Evolutionary conservation across 2,329 filamentous ascomycete species (phyloP), one percentile per base, ranked within the genome.

Genomic region (Penicillium glabrum): DNA sequence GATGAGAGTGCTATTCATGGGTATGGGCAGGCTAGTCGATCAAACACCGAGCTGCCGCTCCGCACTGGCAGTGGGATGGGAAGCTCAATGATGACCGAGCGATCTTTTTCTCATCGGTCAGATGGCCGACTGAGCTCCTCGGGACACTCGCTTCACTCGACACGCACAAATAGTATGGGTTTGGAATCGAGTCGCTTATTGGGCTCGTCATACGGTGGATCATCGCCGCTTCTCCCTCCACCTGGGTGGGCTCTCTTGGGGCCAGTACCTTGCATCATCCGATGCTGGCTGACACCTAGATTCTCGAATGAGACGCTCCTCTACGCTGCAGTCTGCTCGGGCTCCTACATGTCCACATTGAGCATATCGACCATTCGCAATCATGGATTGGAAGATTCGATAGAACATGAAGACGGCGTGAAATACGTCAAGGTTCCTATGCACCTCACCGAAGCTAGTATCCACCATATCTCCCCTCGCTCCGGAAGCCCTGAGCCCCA

Each of bases 1-100:
- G 95, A 98, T 70, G 93, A 98, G 72, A 96, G 91, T 69, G 93
- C 93, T 14, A 86, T 96, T 66, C 92, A 96, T 67, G 89, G 91
- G 47, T 92, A 95, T 85, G 88, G 88, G 37, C 91, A 96, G 69
- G 86, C 86, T 62, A 90, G 89, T 57, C 86, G 93, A 45, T 89
- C 92, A 54, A 93, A 91, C 13, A 86, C 90, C 46, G 95, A 98
- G 54, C 89, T 96, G 41, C 89, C 90, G 26, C 80, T 86, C 47
- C 83, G 93, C 51, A 92, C 91, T 23, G 85, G 87, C 24, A 96
- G 91, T 72, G 89, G 91, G 35, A 81, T 97, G 67, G 88, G 89
- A 54, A 86, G 86, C 37, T 86, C 90, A 70, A 84, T 86, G 43
- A 86, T 97, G 86, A 95, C 90, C 74, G 95, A 99, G 76, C 87